These are phyloP conservation scores for Eucalyptus tenuipes DNA, from an alignment of 345 rosid species.

Conservation along the genomic window DNA sequence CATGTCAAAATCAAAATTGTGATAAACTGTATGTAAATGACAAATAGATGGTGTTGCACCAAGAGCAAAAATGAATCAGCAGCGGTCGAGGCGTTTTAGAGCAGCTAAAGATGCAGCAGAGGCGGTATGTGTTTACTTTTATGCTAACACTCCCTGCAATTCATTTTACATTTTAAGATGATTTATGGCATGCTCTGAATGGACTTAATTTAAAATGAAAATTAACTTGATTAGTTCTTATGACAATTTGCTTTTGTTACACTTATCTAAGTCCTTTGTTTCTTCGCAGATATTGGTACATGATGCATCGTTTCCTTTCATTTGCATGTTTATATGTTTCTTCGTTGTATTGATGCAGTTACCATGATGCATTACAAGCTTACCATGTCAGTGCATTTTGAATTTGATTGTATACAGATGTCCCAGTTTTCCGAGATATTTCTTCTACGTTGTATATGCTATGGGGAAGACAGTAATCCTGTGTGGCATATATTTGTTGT, in stretches of 20 bases:
- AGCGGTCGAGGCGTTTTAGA: constrained; percentile 85
- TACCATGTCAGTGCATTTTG: not conserved
- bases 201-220: not conserved
- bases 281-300: not conserved
- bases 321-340: not conserved
- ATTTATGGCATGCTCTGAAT: not conserved
- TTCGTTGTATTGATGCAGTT: not conserved
- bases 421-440: not conserved
- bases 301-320: not conserved
- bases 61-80: constrained; percentile 97
- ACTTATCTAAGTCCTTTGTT: not conserved
- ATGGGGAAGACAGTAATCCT: not conserved
- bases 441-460: not conserved
- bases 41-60: constrained; percentile 93
- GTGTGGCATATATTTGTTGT: not conserved
- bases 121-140: constrained; percentile 39
- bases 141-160: not conserved
- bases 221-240: not conserved
- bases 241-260: not conserved
- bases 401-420: not conserved
- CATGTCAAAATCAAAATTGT: not conserved
- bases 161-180: not conserved
- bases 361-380: not conserved
- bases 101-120: constrained; percentile 91
- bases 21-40: not conserved